Conservation (phyloP, 768 basidiomycete genomes). For the Boletus fagicola region DNA sequence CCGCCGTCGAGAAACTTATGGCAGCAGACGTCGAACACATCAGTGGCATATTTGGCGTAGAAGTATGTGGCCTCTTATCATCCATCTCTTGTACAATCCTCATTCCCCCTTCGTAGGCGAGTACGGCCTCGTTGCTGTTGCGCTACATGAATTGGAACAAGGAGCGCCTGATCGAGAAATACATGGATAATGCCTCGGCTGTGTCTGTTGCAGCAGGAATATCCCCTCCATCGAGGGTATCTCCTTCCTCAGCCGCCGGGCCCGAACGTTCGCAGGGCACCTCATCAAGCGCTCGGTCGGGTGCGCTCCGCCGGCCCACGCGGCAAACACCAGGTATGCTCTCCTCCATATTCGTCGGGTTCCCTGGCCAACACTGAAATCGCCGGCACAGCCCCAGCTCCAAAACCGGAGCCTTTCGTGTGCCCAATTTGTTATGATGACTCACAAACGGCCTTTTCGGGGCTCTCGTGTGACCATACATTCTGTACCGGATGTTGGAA, state of each 20-base stretch:
- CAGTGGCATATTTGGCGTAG: conserved; percentile 81
- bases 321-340: conserved; percentile 30
- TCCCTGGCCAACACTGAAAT: not conserved
- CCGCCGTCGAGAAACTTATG: conserved; percentile 77
- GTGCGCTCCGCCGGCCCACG: conserved; percentile 27
- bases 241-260: conserved; percentile 26
- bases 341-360: not conserved
- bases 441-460: conserved; percentile 62
- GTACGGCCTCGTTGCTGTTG: conserved; percentile 73
- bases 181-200: conserved; percentile 85
- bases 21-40: conserved; percentile 80
- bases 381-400: conserved; percentile 18
- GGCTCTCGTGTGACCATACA: conserved; percentile 77
- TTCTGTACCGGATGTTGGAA: conserved; percentile 87
- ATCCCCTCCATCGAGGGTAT: conserved; percentile 33
- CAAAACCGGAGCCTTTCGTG: conserved; percentile 56
- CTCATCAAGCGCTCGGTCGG: conserved; percentile 25
- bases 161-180: conserved; percentile 92
- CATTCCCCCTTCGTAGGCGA: conserved; percentile 42
- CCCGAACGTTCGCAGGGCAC: conserved; percentile 35
- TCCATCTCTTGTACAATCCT: not conserved
- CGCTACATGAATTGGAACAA: conserved; percentile 92
- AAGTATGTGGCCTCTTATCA: conserved; percentile 53
- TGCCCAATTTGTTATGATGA: conserved; percentile 96
- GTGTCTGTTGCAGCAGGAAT: conserved; percentile 78